These are phyloP conservation scores for Porpolomopsis calyptriformis DNA, from an alignment of 768 basidiomycete species.

Conservation along the genomic window DNA sequence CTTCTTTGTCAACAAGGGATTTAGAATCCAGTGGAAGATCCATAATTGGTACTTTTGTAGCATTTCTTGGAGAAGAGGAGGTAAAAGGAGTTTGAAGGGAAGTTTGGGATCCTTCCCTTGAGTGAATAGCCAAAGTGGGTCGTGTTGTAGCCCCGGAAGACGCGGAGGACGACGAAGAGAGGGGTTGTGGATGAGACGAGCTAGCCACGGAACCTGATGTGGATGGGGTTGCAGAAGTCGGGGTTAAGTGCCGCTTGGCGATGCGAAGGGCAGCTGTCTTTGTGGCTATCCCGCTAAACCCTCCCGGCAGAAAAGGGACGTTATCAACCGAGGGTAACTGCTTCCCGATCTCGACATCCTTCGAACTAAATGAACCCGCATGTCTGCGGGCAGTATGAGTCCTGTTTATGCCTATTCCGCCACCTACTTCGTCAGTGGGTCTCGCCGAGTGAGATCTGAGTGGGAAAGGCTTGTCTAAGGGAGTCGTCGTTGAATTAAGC, in stretches of 20 bases:
- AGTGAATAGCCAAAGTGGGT: constrained; percentile 20
- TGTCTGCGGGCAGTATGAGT: constrained; percentile 62
- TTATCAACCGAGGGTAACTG: constrained; percentile 57
- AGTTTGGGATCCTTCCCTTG: constrained; percentile 31
- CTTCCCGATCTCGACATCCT: constrained; percentile 85
- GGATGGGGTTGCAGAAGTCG: constrained; percentile 17
- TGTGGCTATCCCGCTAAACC: constrained; percentile 25
- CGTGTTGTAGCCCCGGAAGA: constrained; percentile 8
- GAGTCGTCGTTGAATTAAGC: too few species aligned
- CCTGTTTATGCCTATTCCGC: constrained; percentile 21
- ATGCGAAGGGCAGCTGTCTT: constrained; percentile 35
- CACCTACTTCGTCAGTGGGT: not conserved
- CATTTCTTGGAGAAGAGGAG: constrained; percentile 29
- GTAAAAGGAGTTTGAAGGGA: constrained; percentile 26
- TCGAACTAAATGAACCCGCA: constrained; percentile 90
- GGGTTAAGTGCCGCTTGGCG: constrained; percentile 36
- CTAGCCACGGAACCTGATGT: constrained; percentile 27
- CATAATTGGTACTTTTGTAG: constrained; percentile 27
- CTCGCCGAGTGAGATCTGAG: not conserved
- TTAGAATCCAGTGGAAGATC: constrained; percentile 46
- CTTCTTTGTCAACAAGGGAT: constrained; percentile 65
- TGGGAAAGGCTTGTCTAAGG: not conserved
- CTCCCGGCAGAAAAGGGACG: constrained; percentile 27
- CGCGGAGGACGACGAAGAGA: constrained; percentile 18
- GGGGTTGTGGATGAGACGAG: constrained; percentile 29